phyloP scores from a whole-genome alignment of 306 rosid genomes.

The Gastrolobium villosum region DNA sequence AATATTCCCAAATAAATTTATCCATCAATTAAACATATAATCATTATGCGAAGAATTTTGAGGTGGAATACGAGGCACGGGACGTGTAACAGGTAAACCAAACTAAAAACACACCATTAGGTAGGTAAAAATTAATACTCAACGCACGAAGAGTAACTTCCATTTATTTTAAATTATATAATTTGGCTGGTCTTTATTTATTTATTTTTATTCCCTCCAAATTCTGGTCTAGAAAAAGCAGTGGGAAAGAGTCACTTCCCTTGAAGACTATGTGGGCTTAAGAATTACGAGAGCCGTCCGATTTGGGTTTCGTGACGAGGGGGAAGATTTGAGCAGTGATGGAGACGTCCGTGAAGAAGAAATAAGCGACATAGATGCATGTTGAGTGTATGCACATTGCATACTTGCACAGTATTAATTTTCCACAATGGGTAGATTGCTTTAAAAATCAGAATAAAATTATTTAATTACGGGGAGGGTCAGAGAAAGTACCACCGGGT shows the following conservation, averaged over 20 bases:
- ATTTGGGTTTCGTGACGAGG: slow-evolving; percentile 5
- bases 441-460: slow-evolving; percentile 30
- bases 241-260: neutral
- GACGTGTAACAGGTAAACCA: slow-evolving; percentile 26
- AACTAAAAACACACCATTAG: slow-evolving; percentile 5
- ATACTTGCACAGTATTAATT: neutral
- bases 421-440: slow-evolving; percentile 44
- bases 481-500: slow-evolving; percentile 83
- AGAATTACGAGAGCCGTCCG: slow-evolving; percentile 13
- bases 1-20: slow-evolving; percentile 17
- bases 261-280: neutral
- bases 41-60: slow-evolving; percentile 59
- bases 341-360: slow-evolving; percentile 16
- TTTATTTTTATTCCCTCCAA: neutral
- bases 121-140: slow-evolving; percentile 31
- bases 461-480: slow-evolving; percentile 54
- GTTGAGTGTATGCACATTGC: slow-evolving; percentile 37
- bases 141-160: slow-evolving; percentile 42
- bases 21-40: slow-evolving; percentile 49
- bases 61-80: slow-evolving; percentile 65
- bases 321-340: neutral
- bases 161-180: neutral
- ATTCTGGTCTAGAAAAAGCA: slow-evolving; percentile 20
- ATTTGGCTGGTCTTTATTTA: neutral
- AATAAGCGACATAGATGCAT: slow-evolving; percentile 39